phyloP scores from a whole-genome alignment of 225 moss, liverwort and hornwort species.

The Asterella californica region DNA sequence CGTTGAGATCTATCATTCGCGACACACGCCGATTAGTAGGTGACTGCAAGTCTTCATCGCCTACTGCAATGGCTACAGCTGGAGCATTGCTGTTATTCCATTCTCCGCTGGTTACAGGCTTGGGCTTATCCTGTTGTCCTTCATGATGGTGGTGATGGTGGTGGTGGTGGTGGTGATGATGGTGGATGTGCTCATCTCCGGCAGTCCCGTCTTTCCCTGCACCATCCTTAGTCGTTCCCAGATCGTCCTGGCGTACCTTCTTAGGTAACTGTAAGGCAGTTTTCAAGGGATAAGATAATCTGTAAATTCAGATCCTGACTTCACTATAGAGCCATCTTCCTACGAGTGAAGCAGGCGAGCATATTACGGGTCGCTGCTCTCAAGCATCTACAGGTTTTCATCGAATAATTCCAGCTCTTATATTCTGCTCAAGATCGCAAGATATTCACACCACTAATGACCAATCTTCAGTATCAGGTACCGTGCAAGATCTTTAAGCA shows the following conservation, averaged over 20 bases:
- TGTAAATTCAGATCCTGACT: neutral
- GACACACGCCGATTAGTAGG: slow-evolving; percentile 45
- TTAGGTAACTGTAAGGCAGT: slow-evolving; percentile 29
- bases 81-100: slow-evolving; percentile 80
- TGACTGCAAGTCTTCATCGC: slow-evolving; percentile 68
- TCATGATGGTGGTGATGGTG: slow-evolving; percentile 46
- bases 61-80: slow-evolving; percentile 56
- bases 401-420: neutral
- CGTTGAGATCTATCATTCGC: slow-evolving; percentile 76
- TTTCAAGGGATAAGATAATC: neutral
- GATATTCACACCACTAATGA: too few species aligned
- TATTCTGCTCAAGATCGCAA: neutral
- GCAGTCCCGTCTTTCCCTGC: slow-evolving; percentile 2
- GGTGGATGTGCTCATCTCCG: slow-evolving; percentile 39
- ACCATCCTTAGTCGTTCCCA: slow-evolving; percentile 19
- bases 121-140: slow-evolving; percentile 27
- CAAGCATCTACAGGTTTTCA: neutral
- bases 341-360: neutral
- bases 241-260: slow-evolving; percentile 26
- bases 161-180: slow-evolving; percentile 50
- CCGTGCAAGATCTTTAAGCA: too few species aligned
- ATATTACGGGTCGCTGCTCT: neutral
- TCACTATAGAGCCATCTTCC: neutral
- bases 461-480: too few species aligned
- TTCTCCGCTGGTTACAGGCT: slow-evolving; percentile 32